Evolutionary conservation across 441 rosid genomes (phyloP), one percentile per base, ranked within the genome.

Genomic region (Aquilaria agallochum): DNA sequence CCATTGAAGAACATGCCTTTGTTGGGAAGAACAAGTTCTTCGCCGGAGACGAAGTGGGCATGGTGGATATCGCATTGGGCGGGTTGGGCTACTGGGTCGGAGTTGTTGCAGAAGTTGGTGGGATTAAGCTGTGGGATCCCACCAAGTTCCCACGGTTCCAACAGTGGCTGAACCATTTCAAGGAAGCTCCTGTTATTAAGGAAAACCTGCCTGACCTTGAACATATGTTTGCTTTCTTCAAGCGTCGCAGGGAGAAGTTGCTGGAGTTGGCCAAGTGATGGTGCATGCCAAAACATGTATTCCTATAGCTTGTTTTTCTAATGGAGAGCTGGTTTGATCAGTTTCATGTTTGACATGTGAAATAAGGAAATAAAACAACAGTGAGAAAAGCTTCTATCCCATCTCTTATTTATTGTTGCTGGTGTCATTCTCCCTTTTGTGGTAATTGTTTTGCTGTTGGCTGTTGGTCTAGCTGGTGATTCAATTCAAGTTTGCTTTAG

Each of bases 111-210:
- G 49, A 69, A 52, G 42, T 54, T 0, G 68, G 5, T 2, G 62
- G 53, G 14, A 40, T 53, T 10, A 68, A 74, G 27, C n/a, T 68
- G 9, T 11, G 68, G 10, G 63, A 71, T 0, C 52, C 65, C 4
- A 60, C 55, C 30, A 64, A 59, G 31, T 67, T 73, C 20, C 70
- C 65, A 13, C 46, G 65, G 13, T 13, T 75, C 32, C 54, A 63
- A 11, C 51, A 53, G 2, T 75, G 80, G 83, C 11, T 56, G 11
- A 10, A 58, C 14, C 62, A 45, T 54, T 75, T 72, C 65, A 59
- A 67, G 53, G 53, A 71, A 33, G 59, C 61, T 15, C 68, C 65
- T 14, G 5, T 65, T 0, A 63, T 75, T 57, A 32, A 58, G 9
- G 63, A 68, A 9, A 76, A 73, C 47, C 67, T 68, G 42, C 74